Evolutionary conservation across 768 basidiomycete genomes (phyloP).

Genomic region (Dacryopinax primogenitus): DNA sequence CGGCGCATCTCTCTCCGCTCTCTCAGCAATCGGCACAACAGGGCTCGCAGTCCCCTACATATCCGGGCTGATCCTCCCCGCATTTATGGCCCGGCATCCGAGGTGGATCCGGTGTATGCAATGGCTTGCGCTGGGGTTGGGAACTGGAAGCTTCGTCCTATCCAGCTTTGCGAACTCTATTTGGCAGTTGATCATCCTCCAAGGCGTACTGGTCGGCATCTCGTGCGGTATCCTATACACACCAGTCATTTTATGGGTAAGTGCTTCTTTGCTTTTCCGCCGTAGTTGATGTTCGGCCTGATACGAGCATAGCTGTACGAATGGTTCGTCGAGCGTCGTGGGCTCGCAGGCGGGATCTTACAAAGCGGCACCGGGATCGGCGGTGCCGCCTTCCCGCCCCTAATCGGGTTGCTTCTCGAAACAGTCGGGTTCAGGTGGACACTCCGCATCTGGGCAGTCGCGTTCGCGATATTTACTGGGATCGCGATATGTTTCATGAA

Average conservation of each 20-base stretch:
- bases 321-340: conserved; percentile 11
- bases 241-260: conserved; percentile 9
- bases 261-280: background rate
- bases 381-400: conserved; percentile 7
- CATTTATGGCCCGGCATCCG: background rate
- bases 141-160: background rate
- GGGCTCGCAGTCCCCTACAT: conserved; percentile 6
- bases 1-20: background rate
- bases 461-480: background rate
- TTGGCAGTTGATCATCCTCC: conserved; percentile 7
- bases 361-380: conserved; percentile 4
- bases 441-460: conserved; percentile 4
- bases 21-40: conserved; percentile 10
- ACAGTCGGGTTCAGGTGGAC: conserved; percentile 8
- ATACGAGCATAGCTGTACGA: background rate
- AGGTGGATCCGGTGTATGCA: background rate
- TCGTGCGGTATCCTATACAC: background rate
- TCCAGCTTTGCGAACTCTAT: conserved; percentile 7
- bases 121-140: background rate
- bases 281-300: background rate
- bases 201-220: conserved; percentile 9
- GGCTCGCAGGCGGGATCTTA: conserved; percentile 6
- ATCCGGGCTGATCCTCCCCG: background rate
- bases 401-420: background rate
- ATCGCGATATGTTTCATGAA: conserved; percentile 5